Percentiles rank a stretch among this genome's conserved stretches.
Evolutionary conservation across 2,329 filamentous ascomycete genomes (phyloP).

Genomic region (Malbranchea zuffiana): DNA sequence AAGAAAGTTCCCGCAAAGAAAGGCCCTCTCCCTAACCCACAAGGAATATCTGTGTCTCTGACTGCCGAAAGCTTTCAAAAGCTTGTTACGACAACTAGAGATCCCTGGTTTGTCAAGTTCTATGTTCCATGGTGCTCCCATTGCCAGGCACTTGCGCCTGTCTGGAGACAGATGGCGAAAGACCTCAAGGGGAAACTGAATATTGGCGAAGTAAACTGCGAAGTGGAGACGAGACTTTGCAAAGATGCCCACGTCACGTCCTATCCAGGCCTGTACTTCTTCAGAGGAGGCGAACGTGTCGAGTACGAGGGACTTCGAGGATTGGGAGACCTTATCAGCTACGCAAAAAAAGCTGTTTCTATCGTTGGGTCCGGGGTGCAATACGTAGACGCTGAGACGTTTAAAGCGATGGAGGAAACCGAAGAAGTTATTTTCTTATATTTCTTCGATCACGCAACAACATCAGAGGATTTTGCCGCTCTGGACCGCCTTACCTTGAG

Average conservation of each 20-base stretch:
- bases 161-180: conserved; percentile 79
- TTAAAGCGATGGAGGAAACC: conserved; percentile 76
- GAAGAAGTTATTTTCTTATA: conserved; percentile 96
- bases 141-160: conserved; percentile 84
- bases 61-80: conserved; percentile 78
- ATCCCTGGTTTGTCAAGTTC: conserved; percentile 98
- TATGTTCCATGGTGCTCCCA: conserved; percentile 96
- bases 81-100: conserved; percentile 71
- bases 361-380: conserved; percentile 63
- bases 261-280: conserved; percentile 86
- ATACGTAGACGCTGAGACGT: conserved; percentile 64
- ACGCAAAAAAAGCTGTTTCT: conserved; percentile 75
- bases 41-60: conserved; percentile 63
- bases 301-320: conserved; percentile 90
- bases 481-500: conserved; percentile 77
- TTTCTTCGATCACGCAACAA: conserved; percentile 94
- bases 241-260: conserved; percentile 72
- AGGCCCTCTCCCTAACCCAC: conserved; percentile 56
- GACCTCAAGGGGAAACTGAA: conserved; percentile 86
- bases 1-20: conserved; percentile 14
- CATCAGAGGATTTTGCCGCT: conserved; percentile 79
- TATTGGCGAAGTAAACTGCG: conserved; percentile 92
- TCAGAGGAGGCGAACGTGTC: conserved; percentile 79
- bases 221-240: conserved; percentile 74
- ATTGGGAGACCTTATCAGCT: conserved; percentile 77